phyloP scores from a whole-genome alignment of 2,329 filamentous ascomycete genomes.

The Phialophora chinensis region DNA sequence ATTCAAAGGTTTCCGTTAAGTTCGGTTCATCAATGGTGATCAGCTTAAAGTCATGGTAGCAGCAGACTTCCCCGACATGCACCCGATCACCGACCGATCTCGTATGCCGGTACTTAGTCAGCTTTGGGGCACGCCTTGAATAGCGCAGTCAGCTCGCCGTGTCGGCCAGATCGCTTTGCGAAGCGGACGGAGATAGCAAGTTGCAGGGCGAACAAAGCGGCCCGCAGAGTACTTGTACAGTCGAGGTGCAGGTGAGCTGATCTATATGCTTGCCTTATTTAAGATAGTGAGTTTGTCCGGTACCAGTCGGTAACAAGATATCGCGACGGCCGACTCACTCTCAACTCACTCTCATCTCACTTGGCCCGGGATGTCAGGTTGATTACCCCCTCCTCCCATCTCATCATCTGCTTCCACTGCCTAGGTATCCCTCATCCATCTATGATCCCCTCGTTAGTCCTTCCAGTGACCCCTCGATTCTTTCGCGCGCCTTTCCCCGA shows the following conservation, averaged over 20 bases:
- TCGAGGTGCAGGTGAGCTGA: neutral
- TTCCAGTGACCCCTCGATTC: too few relatives aligned
- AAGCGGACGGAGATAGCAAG: neutral
- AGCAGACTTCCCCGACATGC: neutral
- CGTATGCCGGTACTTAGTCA: conserved; percentile 3
- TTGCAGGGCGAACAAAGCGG: neutral
- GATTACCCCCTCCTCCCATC: too few relatives aligned
- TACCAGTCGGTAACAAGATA: neutral
- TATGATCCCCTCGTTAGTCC: too few relatives aligned
- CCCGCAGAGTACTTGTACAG: neutral
- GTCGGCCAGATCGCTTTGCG: neutral
- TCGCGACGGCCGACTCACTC: neutral
- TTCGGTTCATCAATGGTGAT: neutral
- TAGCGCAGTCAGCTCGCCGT: neutral
- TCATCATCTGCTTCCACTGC: too few relatives aligned
- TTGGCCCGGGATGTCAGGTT: too few relatives aligned
- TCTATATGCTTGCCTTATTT: neutral
- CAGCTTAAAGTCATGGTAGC: neutral
- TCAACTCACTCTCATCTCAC: too few relatives aligned
- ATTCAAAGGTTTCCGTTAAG: neutral
- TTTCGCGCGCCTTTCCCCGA: too few relatives aligned
- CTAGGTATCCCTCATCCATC: too few relatives aligned
- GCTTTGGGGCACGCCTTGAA: neutral
- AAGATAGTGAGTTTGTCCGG: neutral
- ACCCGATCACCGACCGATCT: neutral